Base-by-base conservation (phyloP, 306 rosid species). In the Cercis canadensis region DNA sequence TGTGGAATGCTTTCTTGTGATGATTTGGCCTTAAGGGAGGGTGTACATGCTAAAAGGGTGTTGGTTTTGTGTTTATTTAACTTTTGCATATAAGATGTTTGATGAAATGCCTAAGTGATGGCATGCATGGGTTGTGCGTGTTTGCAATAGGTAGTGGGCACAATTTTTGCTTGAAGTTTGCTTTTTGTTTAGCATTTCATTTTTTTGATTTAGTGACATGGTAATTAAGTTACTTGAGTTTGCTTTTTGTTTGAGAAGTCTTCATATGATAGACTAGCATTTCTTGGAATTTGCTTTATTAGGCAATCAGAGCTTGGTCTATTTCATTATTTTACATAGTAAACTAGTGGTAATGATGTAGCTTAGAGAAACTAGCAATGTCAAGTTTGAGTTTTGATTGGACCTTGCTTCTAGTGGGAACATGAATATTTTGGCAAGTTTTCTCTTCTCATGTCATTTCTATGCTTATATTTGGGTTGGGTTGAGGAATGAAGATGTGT, bases 401-500 rank as follows among this genome's bases (percentile, higher is more conserved):
- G 47, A 50, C 32, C 62, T 19, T 70, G 60, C 56, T 45, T 70
- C 50, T 45, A 17, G 44, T 9, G 50, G 6, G 54, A 59, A 18
- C 36, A 45, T 57, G 21, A 54, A 24, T 9, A 68, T 31, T 44
- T 44, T 7, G 29, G 37, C 56, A 40, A 15, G 67, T 16, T 57
- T 65, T 54, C 61, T 65, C 29, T 24, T 24, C 29, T 24, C 3
- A 24, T 3, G 29, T 24, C 29, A 24, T 24, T 32, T 65, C 5
- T 33, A 13, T 13, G 4, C 13, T 32, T 6, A 34, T 13, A 4
- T 46, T 47, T 33, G 18, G 57, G 66, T 32, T 54, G 18, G 45
- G 45, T 78, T 63, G 54, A 49, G 37, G 61, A 66, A 61, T 69
- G 31, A 37, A 74, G 70, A 55, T 37, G 68, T 36, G 34, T n/a